Evolutionary conservation across 2,329 filamentous ascomycete genomes (phyloP).

Genomic region (Penicillium janthinellum): DNA sequence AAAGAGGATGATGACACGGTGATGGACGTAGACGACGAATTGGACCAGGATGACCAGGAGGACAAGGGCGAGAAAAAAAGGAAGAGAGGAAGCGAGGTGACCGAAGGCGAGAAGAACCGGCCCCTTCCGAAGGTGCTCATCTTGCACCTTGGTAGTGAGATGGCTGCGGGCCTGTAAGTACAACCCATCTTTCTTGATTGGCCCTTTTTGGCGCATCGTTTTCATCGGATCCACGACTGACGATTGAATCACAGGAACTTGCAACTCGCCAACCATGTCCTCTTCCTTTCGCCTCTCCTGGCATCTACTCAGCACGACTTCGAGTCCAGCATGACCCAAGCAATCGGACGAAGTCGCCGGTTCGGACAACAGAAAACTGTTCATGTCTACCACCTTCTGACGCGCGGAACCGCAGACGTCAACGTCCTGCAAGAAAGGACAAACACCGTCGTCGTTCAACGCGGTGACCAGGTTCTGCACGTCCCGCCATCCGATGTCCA

Average conservation of each 20-base stretch:
- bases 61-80: neutral
- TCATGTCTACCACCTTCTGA: constrained; percentile 57
- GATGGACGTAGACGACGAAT: neutral
- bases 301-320: constrained; percentile 56
- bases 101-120: neutral
- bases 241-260: constrained; percentile 53
- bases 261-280: constrained; percentile 64
- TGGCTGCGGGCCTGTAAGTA: constrained; percentile 62
- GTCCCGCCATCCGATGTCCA: neutral
- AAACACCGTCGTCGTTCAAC: constrained; percentile 35
- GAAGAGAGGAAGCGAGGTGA: constrained; percentile 34
- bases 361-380: constrained; percentile 61
- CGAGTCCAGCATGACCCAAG: constrained; percentile 62
- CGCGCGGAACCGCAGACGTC: constrained; percentile 49
- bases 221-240: constrained; percentile 10
- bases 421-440: constrained; percentile 42
- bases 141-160: constrained; percentile 58
- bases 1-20: neutral
- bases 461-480: constrained; percentile 25
- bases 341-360: constrained; percentile 61
- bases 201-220: neutral
- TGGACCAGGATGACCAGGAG: neutral
- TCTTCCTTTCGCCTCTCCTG: constrained; percentile 63
- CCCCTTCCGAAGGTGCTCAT: constrained; percentile 53
- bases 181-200: neutral